Evolutionary conservation across 106 monocot genomes (phyloP), one percentile per base, ranked within the genome.

Genomic region (Dendrobium officinale): DNA sequence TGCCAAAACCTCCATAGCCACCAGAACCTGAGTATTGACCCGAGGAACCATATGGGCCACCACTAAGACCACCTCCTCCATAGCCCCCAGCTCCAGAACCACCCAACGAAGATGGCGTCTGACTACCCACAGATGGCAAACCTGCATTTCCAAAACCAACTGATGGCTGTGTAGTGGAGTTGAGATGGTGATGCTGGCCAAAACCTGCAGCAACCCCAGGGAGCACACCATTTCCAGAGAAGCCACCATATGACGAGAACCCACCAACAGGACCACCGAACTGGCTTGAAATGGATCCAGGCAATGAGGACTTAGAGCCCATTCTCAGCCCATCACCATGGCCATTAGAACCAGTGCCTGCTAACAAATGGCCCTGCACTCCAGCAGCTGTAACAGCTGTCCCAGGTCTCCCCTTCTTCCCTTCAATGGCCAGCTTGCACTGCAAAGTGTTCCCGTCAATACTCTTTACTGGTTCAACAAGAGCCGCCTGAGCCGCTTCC

Each of bases 341-440:
- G 10, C 76, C 49, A 48, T 76, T 49, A 76, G 15, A n/a, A 29
- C 76, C 76, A 3, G 76, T 27, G 3, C 24, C 76, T 49, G 41
- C 19, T 2, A 76, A 4, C 20, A 15, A 4, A 44, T 75, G 74
- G 43, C 43, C 74, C 74, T 42, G 74, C 42, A 6, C 17, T 76
- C 48, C 47, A 47, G 76, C 61, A 55, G 29, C 42, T 6, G 16
- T 67, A 24, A 56, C 79, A 67, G 47, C 41, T 20, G 59, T 77
- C 7, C 85, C 85, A 42, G 86, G 79, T 77, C 88, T 98, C 78
- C 88, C 90, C 75, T 88, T 98, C 79, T 94, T 97, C 44, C 94
- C 94, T 26, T 90, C 91, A 15, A n/a, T 83, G 7, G 94, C 98
- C 18, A 91, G 77, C 86, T 91, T 92, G 72, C 94, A 94, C 9